Base-by-base conservation (phyloP, 2,329 filamentous ascomycete species). In the Hypomyces rosellus region DNA sequence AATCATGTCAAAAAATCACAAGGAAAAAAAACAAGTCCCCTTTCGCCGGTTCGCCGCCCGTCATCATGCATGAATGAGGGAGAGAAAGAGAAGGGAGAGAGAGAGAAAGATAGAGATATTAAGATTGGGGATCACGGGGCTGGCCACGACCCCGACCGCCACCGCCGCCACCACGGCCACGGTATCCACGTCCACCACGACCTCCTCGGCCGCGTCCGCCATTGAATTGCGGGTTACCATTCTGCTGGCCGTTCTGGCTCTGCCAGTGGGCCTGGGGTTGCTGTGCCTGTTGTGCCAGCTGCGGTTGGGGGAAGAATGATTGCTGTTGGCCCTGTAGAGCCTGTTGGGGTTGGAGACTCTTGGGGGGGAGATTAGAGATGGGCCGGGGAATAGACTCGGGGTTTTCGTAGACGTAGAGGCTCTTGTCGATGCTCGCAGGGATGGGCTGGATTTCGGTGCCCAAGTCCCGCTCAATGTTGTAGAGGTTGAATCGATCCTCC, bases 381-480 rank as follows among this genome's bases (percentile, higher is more conserved):
- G 93, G 93, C 34, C 91, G 84, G 46, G 95, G 93, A 61, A 99
- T 97, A 51, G 80, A 92, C 63, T 99, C 92, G 1, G 93, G 93
- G 55, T 91, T 88, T 56, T 99, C 95, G 69, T 99, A 99, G 46
- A 99, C 93, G 67, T 99, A 99, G 36, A 99, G 83, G 57, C 88
- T 95, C 80, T 96, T 97, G 75, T 99, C 93, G 58, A 99, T 99
- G 59, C 83, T 86, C 47, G 84, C 80, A 15, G 93, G 93, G 62
- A 99, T 99, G n/a, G 93, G 85, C 65, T 93, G 88, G 54, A 99
- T 99, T 71, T 99, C 93, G 6, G 93, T 99, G 47, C 93, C 93
- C 38, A 99, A 77, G 64, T 99, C 93, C 61, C 95, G 88, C 70
- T 99, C 93, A 60, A 99, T 99, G 68, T 95, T 95, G 77, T 99